Conservation (phyloP, 2,329 filamentous ascomycete species). For the Calonectria pseudoturangicola region DNA sequence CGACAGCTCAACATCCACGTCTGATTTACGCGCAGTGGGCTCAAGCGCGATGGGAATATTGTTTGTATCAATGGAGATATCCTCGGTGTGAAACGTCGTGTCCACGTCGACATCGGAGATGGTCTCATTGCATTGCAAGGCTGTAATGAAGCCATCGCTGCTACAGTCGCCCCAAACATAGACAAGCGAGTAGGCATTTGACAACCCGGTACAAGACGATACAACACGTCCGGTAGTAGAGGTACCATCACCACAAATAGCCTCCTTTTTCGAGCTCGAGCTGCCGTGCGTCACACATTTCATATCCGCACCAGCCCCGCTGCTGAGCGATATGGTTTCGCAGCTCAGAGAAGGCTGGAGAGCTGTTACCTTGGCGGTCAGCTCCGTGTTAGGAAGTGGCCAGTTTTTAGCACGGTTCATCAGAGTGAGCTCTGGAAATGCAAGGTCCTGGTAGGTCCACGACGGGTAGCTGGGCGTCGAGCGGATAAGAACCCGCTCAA, state of each 20-base stretch:
- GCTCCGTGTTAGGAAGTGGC: constrained; percentile 50
- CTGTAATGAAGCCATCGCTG: constrained; percentile 43
- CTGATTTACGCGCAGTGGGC: constrained; percentile 32
- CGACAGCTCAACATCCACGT: constrained; percentile 46
- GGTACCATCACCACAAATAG: constrained; percentile 45
- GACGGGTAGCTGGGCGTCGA: constrained; percentile 49
- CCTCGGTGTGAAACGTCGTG: constrained; percentile 52
- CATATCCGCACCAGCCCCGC: constrained; percentile 43
- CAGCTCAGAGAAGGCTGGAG: constrained; percentile 48
- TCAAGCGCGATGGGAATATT: constrained; percentile 47
- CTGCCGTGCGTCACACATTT: constrained; percentile 47
- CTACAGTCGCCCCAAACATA: constrained; percentile 55
- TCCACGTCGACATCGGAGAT: constrained; percentile 48
- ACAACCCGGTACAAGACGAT: constrained; percentile 49
- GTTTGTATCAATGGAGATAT: constrained; percentile 48
- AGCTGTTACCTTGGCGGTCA: constrained; percentile 48
- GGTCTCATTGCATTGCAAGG: constrained; percentile 53
- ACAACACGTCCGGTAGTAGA: constrained; percentile 49
- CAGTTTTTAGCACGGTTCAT: constrained; percentile 43
- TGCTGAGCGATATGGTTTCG: constrained; percentile 43
- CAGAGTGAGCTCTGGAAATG: constrained; percentile 49
- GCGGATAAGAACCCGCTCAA: constrained; percentile 48
- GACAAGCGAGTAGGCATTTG: constrained; percentile 45
- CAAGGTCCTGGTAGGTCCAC: constrained; percentile 54
- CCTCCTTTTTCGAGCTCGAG: constrained; percentile 41